A percentile compares a stretch with the other conserved stretches of the same genome.
Evolutionary conservation across 2,329 filamentous ascomycete genomes (phyloP).

Genomic region (Paraphaeosphaeria minitans): DNA sequence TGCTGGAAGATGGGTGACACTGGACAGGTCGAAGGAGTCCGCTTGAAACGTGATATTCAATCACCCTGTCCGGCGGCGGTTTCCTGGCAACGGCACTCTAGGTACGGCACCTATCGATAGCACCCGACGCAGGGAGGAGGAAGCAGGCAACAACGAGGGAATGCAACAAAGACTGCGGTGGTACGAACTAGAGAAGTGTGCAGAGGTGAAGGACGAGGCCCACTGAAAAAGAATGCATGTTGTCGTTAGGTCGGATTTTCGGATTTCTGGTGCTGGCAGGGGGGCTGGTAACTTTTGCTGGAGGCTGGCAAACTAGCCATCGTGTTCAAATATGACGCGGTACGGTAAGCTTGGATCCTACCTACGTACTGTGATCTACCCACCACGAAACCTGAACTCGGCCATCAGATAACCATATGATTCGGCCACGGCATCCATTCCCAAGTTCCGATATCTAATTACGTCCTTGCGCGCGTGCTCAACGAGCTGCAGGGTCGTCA

Average conservation of each 20-base stretch:
- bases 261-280: conserved; percentile 6
- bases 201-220: neutral
- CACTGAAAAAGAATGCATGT: neutral
- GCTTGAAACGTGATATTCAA: conserved; percentile 34
- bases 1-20: conserved; percentile 19
- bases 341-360: conserved; percentile 2
- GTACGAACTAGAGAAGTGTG: conserved; percentile 8
- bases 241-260: conserved; percentile 5
- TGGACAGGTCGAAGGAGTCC: conserved; percentile 26
- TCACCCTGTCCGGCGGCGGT: conserved; percentile 18
- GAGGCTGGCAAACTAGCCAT: conserved; percentile 5
- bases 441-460: neutral
- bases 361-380: too few relatives aligned
- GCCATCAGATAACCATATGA: neutral
- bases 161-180: neutral
- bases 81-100: conserved; percentile 7
- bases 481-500: neutral
- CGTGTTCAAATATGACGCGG: conserved; percentile 13
- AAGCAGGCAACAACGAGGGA: conserved; percentile 11
- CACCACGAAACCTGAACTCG: neutral
- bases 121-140: conserved; percentile 17
- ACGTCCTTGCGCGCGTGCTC: neutral
- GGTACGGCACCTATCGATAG: too few relatives aligned
- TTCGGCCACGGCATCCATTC: neutral
- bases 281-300: conserved; percentile 8